A percentile compares a stretch with the other conserved stretches of the same genome.
Evolutionary conservation across 148 eudicot species (phyloP).

Genomic region (Dianthus caryophyllus): DNA sequence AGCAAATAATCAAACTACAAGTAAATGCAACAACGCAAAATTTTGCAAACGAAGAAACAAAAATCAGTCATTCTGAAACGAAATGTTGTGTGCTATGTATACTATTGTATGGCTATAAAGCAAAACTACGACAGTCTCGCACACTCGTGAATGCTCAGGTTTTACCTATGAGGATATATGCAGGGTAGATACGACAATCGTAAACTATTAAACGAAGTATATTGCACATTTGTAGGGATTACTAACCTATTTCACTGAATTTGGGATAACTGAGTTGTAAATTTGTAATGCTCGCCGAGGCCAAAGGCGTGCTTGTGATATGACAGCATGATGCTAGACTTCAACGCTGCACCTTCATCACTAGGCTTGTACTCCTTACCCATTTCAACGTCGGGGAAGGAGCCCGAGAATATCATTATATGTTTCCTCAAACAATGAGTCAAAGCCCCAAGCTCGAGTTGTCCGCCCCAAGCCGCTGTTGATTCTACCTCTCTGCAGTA

Average conservation of each 20-base stretch:
- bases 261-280: conserved; percentile 56
- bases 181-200: too few relatives aligned
- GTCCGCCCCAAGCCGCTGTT: conserved; percentile 82
- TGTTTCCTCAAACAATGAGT: conserved; percentile 64
- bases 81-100: too few relatives aligned
- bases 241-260: conserved; percentile 16
- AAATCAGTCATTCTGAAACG: too few relatives aligned
- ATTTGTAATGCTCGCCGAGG: conserved; percentile 82
- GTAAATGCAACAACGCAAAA: too few relatives aligned
- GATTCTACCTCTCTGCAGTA: conserved; percentile 65
- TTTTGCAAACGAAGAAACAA: too few relatives aligned
- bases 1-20: too few relatives aligned
- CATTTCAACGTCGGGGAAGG: conserved; percentile 82
- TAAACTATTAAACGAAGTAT: too few relatives aligned
- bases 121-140: too few relatives aligned
- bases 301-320: conserved; percentile 79
- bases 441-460: conserved; percentile 64
- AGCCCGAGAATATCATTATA: conserved; percentile 60
- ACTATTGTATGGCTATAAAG: too few relatives aligned
- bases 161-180: too few relatives aligned
- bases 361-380: conserved; percentile 65
- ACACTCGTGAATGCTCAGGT: too few relatives aligned
- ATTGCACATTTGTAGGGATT: neutral
- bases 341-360: conserved; percentile 16
- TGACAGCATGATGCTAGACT: conserved; percentile 49